Percentiles rank a stretch among this genome's conserved stretches.
Evolutionary conservation across 345 rosid genomes (phyloP).

Genomic region (Eucalyptus tenuipes): DNA sequence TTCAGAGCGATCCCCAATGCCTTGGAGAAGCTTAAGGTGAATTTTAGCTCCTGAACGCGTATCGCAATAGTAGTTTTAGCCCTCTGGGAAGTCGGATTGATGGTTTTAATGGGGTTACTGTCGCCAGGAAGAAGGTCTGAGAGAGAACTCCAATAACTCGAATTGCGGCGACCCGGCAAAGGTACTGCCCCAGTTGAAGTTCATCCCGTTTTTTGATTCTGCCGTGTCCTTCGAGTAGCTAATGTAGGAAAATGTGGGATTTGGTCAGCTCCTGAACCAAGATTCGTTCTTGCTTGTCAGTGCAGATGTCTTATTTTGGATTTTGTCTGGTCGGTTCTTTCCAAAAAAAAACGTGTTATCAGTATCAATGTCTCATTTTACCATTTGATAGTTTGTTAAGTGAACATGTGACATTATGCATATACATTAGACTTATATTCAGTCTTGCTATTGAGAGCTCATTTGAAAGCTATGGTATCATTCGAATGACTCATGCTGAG

Average conservation of each 20-base stretch:
- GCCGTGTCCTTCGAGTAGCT: neutral
- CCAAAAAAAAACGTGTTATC: neutral
- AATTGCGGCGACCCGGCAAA: conserved; percentile 16
- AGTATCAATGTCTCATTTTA: neutral
- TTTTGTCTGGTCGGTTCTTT: neutral
- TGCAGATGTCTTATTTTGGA: neutral
- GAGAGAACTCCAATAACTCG: conserved; percentile 33
- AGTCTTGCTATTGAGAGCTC: neutral
- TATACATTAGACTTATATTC: neutral
- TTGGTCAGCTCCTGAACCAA: neutral
- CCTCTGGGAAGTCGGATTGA: neutral
- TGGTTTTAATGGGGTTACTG: neutral
- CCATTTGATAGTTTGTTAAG: neutral
- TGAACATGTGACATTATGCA: neutral
- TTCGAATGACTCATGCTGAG: neutral
- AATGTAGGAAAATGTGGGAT: neutral
- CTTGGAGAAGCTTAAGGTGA: conserved; percentile 43
- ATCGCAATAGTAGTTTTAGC: neutral
- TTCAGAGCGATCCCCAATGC: conserved; percentile 54
- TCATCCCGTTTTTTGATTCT: neutral
- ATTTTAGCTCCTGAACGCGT: neutral
- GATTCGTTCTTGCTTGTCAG: neutral
- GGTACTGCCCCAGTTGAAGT: conserved; percentile 7
- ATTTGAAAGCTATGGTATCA: neutral
- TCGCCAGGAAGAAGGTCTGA: conserved; percentile 43